A percentile compares a stretch with the other conserved stretches of the same genome.
These are phyloP conservation scores for Lolium perenne DNA, from an alignment of 176 grass and related monocot genomes.

Conservation along the genomic window DNA sequence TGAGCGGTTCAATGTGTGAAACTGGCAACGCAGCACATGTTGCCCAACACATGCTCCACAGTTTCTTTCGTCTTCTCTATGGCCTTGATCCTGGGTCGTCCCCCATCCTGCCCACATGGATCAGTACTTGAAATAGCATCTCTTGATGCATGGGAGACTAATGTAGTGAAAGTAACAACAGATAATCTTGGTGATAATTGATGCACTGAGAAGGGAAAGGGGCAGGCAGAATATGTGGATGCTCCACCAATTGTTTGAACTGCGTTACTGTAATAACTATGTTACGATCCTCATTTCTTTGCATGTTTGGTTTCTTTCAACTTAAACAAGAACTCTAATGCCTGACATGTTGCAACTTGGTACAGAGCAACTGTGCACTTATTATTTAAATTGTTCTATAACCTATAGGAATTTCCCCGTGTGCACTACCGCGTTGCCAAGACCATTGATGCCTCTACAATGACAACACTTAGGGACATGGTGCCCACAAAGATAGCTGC, in stretches of 20 bases:
- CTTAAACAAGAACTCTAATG: conserved; percentile 30
- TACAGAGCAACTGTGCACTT: conserved; percentile 15
- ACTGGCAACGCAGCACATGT: not conserved
- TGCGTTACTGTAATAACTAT: conserved; percentile 15
- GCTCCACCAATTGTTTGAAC: not conserved
- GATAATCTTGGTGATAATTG: not conserved
- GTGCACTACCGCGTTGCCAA: conserved; percentile 90
- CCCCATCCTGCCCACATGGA: not conserved
- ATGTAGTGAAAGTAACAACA: not conserved
- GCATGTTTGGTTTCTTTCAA: not conserved
- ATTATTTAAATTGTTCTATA: conserved; percentile 24
- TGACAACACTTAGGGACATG: conserved; percentile 85
- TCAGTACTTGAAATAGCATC: conserved; percentile 3
- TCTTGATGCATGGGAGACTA: not conserved
- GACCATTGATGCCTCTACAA: conserved; percentile 78
- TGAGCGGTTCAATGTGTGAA: not conserved
- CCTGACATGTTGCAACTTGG: conserved; percentile 18
- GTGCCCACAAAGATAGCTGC: conserved; percentile 95
- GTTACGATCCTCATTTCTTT: conserved; percentile 29
- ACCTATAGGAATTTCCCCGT: conserved; percentile 84
- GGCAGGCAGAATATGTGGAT: conserved; percentile 1
- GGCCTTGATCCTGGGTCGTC: not conserved
- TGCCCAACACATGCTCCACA: not conserved
- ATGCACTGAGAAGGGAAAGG: conserved; percentile 3
- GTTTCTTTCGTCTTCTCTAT: conserved; percentile 7